Conservation (phyloP, 2,329 filamentous ascomycete species). For the Drechslerella stenobrocha region DNA sequence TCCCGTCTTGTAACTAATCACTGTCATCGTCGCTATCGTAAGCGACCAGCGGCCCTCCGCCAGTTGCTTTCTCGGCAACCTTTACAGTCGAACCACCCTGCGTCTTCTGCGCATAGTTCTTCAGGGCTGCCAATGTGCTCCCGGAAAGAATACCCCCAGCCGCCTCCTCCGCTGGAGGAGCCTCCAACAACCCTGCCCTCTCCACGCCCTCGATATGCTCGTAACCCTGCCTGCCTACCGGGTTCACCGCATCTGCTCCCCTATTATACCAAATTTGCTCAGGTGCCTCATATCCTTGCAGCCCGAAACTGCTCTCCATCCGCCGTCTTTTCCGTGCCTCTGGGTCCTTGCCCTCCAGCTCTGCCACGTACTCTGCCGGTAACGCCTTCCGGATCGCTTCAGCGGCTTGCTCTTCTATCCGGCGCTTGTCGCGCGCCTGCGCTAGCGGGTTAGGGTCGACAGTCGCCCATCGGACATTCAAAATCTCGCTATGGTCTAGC, state of each 20-base stretch:
- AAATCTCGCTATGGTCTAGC: constrained; percentile 84
- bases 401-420: constrained; percentile 93
- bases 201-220: constrained; percentile 57
- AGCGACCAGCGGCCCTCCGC: constrained; percentile 74
- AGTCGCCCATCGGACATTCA: constrained; percentile 97
- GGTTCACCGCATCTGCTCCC: constrained; percentile 70
- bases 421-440: constrained; percentile 83
- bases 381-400: constrained; percentile 87
- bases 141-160: constrained; percentile 74
- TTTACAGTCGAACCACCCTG: constrained; percentile 54
- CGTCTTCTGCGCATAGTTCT: constrained; percentile 59
- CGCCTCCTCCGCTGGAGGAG: constrained; percentile 54
- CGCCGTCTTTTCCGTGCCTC: constrained; percentile 85
- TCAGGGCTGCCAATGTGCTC: constrained; percentile 78
- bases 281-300: constrained; percentile 89
- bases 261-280: constrained; percentile 91
- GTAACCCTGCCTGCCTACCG: constrained; percentile 64
- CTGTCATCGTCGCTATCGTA: constrained; percentile 86
- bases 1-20: constrained; percentile 24
- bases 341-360: constrained; percentile 88
- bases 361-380: constrained; percentile 85
- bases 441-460: constrained; percentile 94
- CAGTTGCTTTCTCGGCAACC: constrained; percentile 60
- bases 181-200: constrained; percentile 56
- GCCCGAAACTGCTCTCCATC: constrained; percentile 82